These are phyloP conservation scores for Lablab purpureus DNA, from an alignment of 306 rosid species.

Conservation along the genomic window DNA sequence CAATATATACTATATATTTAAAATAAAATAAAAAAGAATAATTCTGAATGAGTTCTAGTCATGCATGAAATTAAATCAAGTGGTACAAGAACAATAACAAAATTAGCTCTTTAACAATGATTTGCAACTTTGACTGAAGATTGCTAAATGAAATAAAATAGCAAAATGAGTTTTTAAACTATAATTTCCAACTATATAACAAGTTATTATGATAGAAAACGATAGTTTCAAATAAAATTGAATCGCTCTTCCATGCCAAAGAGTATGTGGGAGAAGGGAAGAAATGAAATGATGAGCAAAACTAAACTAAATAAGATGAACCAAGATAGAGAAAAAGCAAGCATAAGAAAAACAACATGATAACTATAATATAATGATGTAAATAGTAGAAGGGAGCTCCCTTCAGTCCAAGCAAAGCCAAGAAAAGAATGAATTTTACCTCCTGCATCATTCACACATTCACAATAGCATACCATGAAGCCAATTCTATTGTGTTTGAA, in stretches of 20 bases:
- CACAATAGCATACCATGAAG: constrained; percentile 55
- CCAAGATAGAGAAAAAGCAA: not conserved
- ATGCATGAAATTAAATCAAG: not conserved
- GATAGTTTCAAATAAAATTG: no score
- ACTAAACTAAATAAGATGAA: no score
- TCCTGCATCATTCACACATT: constrained; percentile 97
- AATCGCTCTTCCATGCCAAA: no score
- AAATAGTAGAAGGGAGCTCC: constrained; percentile 83
- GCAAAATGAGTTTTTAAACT: no score
- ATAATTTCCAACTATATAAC: no score
- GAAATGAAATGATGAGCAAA: no score
- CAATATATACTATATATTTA: not conserved
- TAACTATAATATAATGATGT: not conserved
- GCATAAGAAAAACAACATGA: not conserved
- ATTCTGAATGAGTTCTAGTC: not conserved
- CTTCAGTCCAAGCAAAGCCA: constrained; percentile 97
- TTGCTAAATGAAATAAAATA: no score
- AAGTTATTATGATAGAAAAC: no score
- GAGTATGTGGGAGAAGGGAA: not conserved
- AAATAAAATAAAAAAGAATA: not conserved
- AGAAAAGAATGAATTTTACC: constrained; percentile 72
- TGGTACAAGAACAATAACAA: not conserved
- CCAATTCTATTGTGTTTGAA: constrained; percentile 79
- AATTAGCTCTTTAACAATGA: not conserved
- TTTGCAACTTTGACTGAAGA: not conserved